These are phyloP conservation scores for Vitis rotundifolia DNA, from an alignment of 164 flowering plant genomes.

Conservation along the genomic window DNA sequence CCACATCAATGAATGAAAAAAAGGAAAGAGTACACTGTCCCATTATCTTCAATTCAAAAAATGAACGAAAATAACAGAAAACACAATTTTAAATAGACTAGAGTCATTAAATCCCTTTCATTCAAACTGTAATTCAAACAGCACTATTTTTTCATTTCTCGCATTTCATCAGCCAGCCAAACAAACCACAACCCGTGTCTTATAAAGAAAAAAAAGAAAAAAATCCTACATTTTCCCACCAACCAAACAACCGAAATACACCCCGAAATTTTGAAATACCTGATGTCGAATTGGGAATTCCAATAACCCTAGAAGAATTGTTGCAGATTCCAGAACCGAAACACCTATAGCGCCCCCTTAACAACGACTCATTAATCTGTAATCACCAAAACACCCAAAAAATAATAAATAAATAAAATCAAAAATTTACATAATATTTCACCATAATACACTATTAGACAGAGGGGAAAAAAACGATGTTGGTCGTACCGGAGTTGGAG, in stretches of 20 bases:
- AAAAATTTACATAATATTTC: too few species aligned
- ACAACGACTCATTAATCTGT: slow-evolving; percentile 31
- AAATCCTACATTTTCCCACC: too few species aligned
- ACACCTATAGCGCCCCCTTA: slow-evolving; percentile 23
- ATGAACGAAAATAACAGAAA: too few species aligned
- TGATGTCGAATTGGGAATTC: slow-evolving; percentile 11
- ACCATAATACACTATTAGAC: too few species aligned
- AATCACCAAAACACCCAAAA: neutral
- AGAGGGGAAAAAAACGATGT: slow-evolving; percentile 1
- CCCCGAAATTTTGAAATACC: slow-evolving; percentile 10
- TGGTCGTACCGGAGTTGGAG: slow-evolving; percentile 13
- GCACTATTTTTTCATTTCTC: neutral
- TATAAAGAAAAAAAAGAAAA: too few species aligned
- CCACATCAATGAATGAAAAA: neutral
- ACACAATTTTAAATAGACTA: too few species aligned
- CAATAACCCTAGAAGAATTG: slow-evolving; percentile 11
- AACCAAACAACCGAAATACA: neutral
- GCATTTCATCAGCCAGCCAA: neutral
- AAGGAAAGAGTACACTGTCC: neutral
- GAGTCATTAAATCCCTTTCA: too few species aligned
- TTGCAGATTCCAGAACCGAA: slow-evolving; percentile 36
- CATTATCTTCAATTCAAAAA: neutral
- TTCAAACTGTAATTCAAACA: too few species aligned
- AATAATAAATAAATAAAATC: neutral
- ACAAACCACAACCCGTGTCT: neutral